These are phyloP conservation scores for Monosporascus sp. DNA, from an alignment of 2,329 filamentous ascomycete genomes.

Conservation along the genomic window DNA sequence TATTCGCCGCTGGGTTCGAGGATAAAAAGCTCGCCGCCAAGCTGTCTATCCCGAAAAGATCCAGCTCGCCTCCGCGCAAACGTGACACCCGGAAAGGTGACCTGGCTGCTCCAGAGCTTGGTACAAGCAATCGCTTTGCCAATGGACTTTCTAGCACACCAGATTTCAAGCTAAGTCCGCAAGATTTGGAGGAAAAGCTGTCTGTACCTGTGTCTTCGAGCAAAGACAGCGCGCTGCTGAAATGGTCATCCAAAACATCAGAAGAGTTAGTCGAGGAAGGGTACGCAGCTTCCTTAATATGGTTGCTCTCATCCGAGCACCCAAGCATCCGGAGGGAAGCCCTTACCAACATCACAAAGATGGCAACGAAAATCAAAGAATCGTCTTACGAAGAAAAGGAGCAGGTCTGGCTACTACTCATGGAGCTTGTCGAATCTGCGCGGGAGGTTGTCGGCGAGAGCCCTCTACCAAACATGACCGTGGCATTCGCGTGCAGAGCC, in stretches of 20 bases:
- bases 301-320: constrained; percentile 71
- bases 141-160: constrained; percentile 4
- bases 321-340: constrained; percentile 75
- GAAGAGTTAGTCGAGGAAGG: constrained; percentile 77
- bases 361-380: constrained; percentile 56
- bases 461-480: constrained; percentile 66
- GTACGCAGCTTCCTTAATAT: constrained; percentile 62
- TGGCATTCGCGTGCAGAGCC: constrained; percentile 68
- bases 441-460: constrained; percentile 45
- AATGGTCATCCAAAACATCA: constrained; percentile 71
- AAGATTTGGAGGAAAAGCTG: constrained; percentile 48
- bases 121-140: background rate
- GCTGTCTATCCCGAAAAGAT: constrained; percentile 14
- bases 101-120: background rate
- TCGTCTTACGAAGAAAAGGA: constrained; percentile 71
- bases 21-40: constrained; percentile 31
- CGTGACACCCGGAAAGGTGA: background rate
- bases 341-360: constrained; percentile 60
- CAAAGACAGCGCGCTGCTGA: constrained; percentile 49
- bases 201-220: constrained; percentile 39
- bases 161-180: constrained; percentile 22
- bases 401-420: constrained; percentile 72
- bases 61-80: constrained; percentile 1
- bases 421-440: constrained; percentile 73
- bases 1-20: constrained; percentile 30